Evolutionary conservation across 176 grass and related monocot genomes (phyloP).

Genomic region (Hordeum vulgare): MorexV3_pseudomolecules_assembly NC_058522.1:474893837-474894336

Average conservation of each 20-base stretch:
- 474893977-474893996: slow-evolving; percentile 34
- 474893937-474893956: slow-evolving; percentile 77
- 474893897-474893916: slow-evolving; percentile 82
- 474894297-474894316: slow-evolving; percentile 97
- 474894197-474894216: slow-evolving; percentile 30
- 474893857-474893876: slow-evolving; percentile 44
- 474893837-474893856: slow-evolving; percentile 34
- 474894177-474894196: slow-evolving; percentile 33
- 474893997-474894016: slow-evolving; percentile 59
- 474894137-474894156: slow-evolving; percentile 40
- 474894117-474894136: slow-evolving; percentile 38
- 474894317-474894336: slow-evolving; percentile 96
- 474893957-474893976: not conserved
- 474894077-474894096: slow-evolving; percentile 47
- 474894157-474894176: slow-evolving; percentile 29
- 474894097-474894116: slow-evolving; percentile 57
- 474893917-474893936: slow-evolving; percentile 52
- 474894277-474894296: slow-evolving; percentile 76
- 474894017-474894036: slow-evolving; percentile 40
- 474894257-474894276: slow-evolving; percentile 29
- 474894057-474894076: slow-evolving; percentile 37
- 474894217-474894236: slow-evolving; percentile 26
- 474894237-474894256: not conserved
- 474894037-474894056: slow-evolving; percentile 27
- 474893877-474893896: slow-evolving; percentile 21